Evolutionary conservation across 192 early-diverging fungal species (phyloP), one percentile per base, ranked within the genome.

Genomic region (Coemansia sp.): DNA sequence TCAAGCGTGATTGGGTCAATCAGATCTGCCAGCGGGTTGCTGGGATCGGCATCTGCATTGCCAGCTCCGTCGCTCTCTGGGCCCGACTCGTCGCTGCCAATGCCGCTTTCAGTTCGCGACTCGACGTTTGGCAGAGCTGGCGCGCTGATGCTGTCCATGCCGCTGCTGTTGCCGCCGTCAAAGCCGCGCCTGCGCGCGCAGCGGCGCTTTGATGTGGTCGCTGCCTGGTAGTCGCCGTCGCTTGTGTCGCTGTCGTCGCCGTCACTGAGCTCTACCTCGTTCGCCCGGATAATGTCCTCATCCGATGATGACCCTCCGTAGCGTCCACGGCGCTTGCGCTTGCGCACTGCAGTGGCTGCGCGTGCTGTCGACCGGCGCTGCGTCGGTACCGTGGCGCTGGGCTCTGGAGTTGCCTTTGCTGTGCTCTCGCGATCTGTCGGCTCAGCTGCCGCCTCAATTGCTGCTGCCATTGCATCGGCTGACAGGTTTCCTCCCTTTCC

Each of bases 1-100:
- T 98, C 94, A 43, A 98, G 70, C 14, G 93, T 96, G 65, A 98
- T 96, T 8, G 95, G 95, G 71, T 98, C 95, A 39, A 92, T 88
- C 69, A 98, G 89, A 10, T 91, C 94, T 9, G 93, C 89, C 24
- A 98, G 81, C 19, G 94, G 94, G 77, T 96, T 96, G 61, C 81
- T 73, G 0, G 85, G 76, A 41, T 88, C 84, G 17, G 84, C 54
- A 12, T 62, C 67, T 12, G 21, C 58, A 17, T 15, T 53, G 8
- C 35, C 70, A 0, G 55, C 60, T 8, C 10, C 51, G 52, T 76
- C 72, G 59, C 72, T 75, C 17, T 74, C 72, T 1, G 54, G 41
- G 29, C 88, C 88, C 5, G 88, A 93, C 50, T 89, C 83, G 66
- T 90, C 90, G 75, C 85, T 77, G 62, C 85, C 32, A 35, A 35